A percentile compares a stretch with the other conserved stretches of the same genome.
phyloP scores from a whole-genome alignment of 441 rosid genomes.

The Eruca vesicaria region DNA sequence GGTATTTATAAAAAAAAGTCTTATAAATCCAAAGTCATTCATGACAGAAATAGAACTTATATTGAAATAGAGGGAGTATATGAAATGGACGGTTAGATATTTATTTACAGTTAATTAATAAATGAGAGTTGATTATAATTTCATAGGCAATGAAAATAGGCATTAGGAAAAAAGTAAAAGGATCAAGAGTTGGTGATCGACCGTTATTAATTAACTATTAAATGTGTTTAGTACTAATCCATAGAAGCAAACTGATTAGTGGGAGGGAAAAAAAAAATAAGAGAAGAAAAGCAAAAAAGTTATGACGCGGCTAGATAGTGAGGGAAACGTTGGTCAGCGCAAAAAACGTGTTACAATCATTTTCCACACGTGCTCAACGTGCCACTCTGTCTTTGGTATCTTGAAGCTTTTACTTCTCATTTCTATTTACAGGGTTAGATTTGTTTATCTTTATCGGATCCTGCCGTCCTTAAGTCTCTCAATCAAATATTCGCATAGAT shows the following conservation, averaged over 20 bases:
- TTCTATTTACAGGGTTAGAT: background rate
- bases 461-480: background rate
- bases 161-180: background rate
- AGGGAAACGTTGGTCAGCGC: conserved; percentile 11
- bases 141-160: background rate
- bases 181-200: conserved; percentile 11
- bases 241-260: background rate
- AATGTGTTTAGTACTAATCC: conserved; percentile 7
- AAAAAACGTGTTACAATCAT: conserved; percentile 25
- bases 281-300: conserved; percentile 14
- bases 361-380: conserved; percentile 21
- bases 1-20: no score
- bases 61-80: no score
- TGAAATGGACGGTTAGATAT: no score
- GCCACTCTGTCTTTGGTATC: conserved; percentile 6
- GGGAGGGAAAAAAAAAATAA: background rate
- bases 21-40: no score
- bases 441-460: background rate
- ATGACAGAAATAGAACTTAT: no score
- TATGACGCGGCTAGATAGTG: background rate
- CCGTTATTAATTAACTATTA: background rate
- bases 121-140: background rate
- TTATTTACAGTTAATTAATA: background rate
- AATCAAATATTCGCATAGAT: background rate
- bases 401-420: background rate